These are phyloP conservation scores for Alloascoidea hylecoeti DNA, from an alignment of 805 yeast genomes.

Conservation along the genomic window DNA sequence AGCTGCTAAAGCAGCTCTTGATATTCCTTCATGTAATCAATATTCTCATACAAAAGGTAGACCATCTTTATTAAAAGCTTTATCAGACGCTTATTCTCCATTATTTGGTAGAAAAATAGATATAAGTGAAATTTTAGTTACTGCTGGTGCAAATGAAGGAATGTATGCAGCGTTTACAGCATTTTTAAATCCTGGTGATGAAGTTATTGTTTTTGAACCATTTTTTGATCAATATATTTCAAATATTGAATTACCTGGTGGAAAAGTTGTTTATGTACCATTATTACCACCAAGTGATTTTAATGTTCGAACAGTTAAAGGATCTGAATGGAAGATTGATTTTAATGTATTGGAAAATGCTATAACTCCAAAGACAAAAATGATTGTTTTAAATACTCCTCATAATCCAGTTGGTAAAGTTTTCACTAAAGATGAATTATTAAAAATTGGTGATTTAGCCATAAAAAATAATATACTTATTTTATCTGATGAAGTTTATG, in stretches of 20 bases:
- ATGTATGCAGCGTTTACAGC: constrained; percentile 78
- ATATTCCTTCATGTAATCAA: constrained; percentile 68
- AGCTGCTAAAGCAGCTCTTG: constrained; percentile 68
- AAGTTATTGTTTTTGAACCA: constrained; percentile 92
- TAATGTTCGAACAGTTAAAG: constrained; percentile 46
- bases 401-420: constrained; percentile 95
- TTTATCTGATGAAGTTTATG: constrained; percentile 92
- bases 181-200: constrained; percentile 77
- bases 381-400: constrained; percentile 84
- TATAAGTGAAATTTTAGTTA: constrained; percentile 55
- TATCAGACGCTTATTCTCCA: constrained; percentile 60
- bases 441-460: constrained; percentile 66
- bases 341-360: constrained; percentile 64
- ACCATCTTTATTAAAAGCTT: constrained; percentile 54
- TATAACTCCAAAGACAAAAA: constrained; percentile 63
- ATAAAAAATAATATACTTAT: constrained; percentile 73
- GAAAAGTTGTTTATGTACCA: constrained; percentile 77
- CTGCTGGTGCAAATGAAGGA: constrained; percentile 98
- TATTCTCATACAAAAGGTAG: constrained; percentile 89
- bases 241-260: constrained; percentile 89
- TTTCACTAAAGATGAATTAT: constrained; percentile 62
- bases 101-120: constrained; percentile 43
- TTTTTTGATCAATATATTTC: constrained; percentile 95
- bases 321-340: constrained; percentile 80
- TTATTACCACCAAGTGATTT: constrained; percentile 73